These are phyloP conservation scores for Rhodosporidiobolus odoratus DNA, from an alignment of 768 basidiomycete species.

Conservation along the genomic window DNA sequence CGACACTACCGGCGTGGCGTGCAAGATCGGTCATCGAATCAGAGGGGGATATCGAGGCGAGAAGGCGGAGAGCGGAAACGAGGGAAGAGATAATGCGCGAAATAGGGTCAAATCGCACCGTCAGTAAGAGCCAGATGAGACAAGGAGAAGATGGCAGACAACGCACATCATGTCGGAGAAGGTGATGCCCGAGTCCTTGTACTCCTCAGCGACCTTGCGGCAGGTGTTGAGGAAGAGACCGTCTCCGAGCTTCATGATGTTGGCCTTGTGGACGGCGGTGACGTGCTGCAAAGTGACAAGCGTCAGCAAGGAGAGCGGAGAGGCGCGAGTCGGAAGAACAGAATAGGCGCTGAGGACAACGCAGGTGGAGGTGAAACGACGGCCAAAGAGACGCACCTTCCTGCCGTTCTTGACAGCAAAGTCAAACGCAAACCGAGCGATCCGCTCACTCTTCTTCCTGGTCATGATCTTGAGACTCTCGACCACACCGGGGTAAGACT, in stretches of 20 bases:
- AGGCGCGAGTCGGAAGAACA: not conserved
- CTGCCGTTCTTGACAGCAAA: constrained; percentile 97
- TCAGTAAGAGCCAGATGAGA: constrained; percentile 3
- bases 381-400: constrained; percentile 59
- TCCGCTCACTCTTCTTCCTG: constrained; percentile 88
- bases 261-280: constrained; percentile 99
- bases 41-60: too few species aligned
- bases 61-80: too few species aligned
- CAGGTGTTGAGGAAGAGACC: constrained; percentile 98
- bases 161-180: constrained; percentile 86
- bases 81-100: too few species aligned
- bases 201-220: constrained; percentile 92
- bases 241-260: constrained; percentile 99
- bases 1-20: constrained; percentile 17
- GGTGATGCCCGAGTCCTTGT: constrained; percentile 82
- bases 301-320: not conserved
- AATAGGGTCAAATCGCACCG: too few species aligned
- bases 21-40: too few species aligned
- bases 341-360: not conserved
- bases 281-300: constrained; percentile 65
- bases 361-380: constrained; percentile 11
- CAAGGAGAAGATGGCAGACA: not conserved
- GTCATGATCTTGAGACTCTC: constrained; percentile 98
- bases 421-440: constrained; percentile 94
- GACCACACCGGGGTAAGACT: constrained; percentile 92